These are phyloP conservation scores for Lithohypha guttulata DNA, from an alignment of 2,329 filamentous ascomycete species.

Conservation along the genomic window DNA sequence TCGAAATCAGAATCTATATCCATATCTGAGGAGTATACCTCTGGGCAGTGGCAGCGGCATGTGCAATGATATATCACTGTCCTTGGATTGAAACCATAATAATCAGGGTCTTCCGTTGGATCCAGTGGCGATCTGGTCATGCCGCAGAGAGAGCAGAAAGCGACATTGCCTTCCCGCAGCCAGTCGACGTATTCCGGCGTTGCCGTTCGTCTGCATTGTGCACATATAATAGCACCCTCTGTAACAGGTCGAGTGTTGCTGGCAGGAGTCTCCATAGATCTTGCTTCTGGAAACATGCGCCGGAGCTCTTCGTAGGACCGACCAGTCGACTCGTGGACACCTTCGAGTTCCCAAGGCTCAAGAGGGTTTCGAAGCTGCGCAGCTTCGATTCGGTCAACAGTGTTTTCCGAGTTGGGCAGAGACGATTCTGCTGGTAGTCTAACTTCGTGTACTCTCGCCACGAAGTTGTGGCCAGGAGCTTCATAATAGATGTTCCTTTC, in stretches of 20 bases:
- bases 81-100: background rate
- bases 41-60: background rate
- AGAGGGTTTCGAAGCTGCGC: background rate
- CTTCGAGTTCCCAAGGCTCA: conserved; percentile 8
- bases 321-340: background rate
- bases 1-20: background rate
- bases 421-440: conserved; percentile 4
- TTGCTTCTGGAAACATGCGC: conserved; percentile 1
- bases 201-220: background rate
- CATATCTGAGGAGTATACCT: background rate
- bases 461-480: conserved; percentile 1
- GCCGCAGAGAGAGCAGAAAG: conserved; percentile 1
- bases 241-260: background rate
- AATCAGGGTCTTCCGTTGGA: background rate
- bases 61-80: background rate
- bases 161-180: background rate
- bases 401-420: conserved; percentile 5
- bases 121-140: background rate
- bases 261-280: background rate
- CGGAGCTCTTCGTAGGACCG: background rate
- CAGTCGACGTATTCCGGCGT: background rate
- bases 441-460: conserved; percentile 3
- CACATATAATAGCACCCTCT: background rate
- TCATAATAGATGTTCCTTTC: conserved; percentile 4
- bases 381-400: background rate